These are phyloP conservation scores for Russula ochroleuca DNA, from an alignment of 768 basidiomycete genomes.

Conservation along the genomic window DNA sequence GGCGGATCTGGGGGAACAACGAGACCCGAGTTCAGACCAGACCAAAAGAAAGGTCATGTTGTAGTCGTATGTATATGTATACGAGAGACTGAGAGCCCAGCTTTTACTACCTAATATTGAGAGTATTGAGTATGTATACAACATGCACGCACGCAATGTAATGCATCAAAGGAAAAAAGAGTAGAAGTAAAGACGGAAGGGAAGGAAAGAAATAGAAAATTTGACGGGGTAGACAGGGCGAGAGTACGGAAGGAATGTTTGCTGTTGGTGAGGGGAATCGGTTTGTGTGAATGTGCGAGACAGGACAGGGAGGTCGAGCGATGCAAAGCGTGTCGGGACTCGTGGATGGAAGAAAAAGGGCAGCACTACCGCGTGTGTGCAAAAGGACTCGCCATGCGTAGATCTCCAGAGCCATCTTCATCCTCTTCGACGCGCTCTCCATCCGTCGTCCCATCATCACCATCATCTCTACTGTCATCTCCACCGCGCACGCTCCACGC, in stretches of 20 bases:
- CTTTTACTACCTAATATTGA: conserved; percentile 21
- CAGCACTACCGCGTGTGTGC: conserved; percentile 13
- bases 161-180: conserved; percentile 20
- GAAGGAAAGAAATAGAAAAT: background rate
- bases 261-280: background rate
- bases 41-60: background rate
- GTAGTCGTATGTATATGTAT: conserved; percentile 12
- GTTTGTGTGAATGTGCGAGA: background rate
- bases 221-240: background rate
- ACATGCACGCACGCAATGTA: conserved; percentile 20
- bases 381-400: conserved; percentile 25
- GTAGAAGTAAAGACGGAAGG: background rate
- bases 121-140: conserved; percentile 25
- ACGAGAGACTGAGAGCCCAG: conserved; percentile 5
- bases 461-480: conserved; percentile 19
- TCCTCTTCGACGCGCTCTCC: conserved; percentile 23
- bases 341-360: background rate
- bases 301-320: background rate
- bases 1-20: background rate
- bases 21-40: background rate
- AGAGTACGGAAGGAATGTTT: conserved; percentile 5
- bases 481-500: conserved; percentile 20
- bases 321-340: conserved; percentile 11
- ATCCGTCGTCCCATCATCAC: conserved; percentile 11
- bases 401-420: conserved; percentile 15